Conservation (phyloP, 2,329 filamentous ascomycete genomes). For the Fusarium sublunatum region DNA sequence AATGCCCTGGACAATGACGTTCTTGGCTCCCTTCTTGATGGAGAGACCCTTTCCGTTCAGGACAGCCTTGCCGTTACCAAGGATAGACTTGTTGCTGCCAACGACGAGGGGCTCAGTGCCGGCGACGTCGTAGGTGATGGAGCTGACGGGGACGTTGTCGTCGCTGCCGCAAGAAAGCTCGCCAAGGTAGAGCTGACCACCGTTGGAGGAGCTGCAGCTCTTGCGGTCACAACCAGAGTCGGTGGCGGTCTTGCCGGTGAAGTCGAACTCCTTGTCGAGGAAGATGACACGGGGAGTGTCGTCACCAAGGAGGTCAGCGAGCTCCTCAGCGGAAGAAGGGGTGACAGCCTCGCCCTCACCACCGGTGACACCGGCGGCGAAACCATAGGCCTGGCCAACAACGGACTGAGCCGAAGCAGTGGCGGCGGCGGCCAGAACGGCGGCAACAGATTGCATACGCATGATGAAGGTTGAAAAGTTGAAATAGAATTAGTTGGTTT, state of each 20-base stretch:
- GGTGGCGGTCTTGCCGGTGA: constrained; percentile 42
- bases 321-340: constrained; percentile 59
- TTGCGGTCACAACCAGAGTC: constrained; percentile 45
- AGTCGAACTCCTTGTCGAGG: constrained; percentile 45
- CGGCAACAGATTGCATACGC: too few relatives aligned
- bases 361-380: constrained; percentile 59
- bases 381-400: constrained; percentile 47
- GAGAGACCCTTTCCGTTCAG: constrained; percentile 43
- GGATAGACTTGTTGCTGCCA: neutral
- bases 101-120: constrained; percentile 33
- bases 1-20: constrained; percentile 64
- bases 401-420: constrained; percentile 45
- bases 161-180: constrained; percentile 45
- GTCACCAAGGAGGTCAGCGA: constrained; percentile 49
- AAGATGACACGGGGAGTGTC: constrained; percentile 44
- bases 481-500: too few relatives aligned
- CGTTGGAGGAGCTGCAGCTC: constrained; percentile 45
- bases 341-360: constrained; percentile 59
- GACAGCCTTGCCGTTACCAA: constrained; percentile 48
- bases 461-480: too few relatives aligned
- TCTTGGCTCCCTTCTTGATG: constrained; percentile 50
- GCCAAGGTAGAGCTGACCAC: constrained; percentile 47
- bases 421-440: constrained; percentile 30
- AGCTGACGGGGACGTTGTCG: constrained; percentile 41
- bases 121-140: constrained; percentile 46